Conservation (phyloP, 2,329 filamentous ascomycete species). For the Aureobasidium sp. region DNA sequence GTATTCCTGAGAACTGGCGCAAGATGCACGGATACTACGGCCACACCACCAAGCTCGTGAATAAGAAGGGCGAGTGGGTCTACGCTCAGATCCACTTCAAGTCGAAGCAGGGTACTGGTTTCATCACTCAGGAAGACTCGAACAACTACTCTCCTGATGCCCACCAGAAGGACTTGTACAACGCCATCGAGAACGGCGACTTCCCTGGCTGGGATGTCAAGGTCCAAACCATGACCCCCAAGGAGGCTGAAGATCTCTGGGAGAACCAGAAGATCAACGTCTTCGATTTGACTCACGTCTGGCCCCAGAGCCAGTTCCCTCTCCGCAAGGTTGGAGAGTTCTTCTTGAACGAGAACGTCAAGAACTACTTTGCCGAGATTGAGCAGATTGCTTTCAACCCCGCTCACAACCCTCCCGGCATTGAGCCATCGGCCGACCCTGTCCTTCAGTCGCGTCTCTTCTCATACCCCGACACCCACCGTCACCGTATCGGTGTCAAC, state of each 20-base stretch:
- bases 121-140: conserved; percentile 47
- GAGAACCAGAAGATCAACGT: conserved; percentile 49
- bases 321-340: conserved; percentile 48
- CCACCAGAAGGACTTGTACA: conserved; percentile 46
- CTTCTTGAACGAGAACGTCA: conserved; percentile 47
- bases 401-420: conserved; percentile 58
- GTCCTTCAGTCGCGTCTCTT: conserved; percentile 63
- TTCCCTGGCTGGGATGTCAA: conserved; percentile 46
- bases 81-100: conserved; percentile 49
- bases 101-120: conserved; percentile 44
- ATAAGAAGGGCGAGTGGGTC: conserved; percentile 47
- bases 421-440: conserved; percentile 63
- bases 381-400: conserved; percentile 66
- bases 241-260: conserved; percentile 46
- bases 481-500: conserved; percentile 51
- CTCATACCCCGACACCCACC: conserved; percentile 61
- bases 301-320: conserved; percentile 47
- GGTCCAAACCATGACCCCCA: conserved; percentile 47
- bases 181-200: conserved; percentile 47
- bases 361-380: conserved; percentile 59
- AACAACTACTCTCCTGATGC: conserved; percentile 46
- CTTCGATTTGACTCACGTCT: conserved; percentile 49
- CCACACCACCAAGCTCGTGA: conserved; percentile 48
- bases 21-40: conserved; percentile 50
- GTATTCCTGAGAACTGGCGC: conserved; percentile 48